A percentile compares a stretch with the other conserved stretches of the same genome.
These are phyloP conservation scores for Heterococcus sp. DNA, from an alignment of 108 stramenopile genomes.

Conservation along the genomic window DNA sequence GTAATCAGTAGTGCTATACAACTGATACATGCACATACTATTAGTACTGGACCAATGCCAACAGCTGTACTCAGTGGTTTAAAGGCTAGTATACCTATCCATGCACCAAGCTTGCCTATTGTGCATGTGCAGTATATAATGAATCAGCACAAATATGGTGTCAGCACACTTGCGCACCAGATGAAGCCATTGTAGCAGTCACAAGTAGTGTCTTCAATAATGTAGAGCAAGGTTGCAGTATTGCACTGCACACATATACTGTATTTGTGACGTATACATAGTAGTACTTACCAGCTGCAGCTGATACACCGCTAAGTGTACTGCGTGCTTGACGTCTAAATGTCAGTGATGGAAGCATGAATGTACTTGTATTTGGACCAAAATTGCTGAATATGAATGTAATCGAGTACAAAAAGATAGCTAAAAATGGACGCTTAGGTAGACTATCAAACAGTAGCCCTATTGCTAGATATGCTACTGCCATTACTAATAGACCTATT, in stretches of 20 bases:
- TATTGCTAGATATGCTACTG: constrained; percentile 11
- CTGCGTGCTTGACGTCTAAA: constrained; percentile 58
- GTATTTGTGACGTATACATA: not conserved
- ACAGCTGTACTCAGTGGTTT: too few relatives aligned
- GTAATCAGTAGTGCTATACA: too few relatives aligned
- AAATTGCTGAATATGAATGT: constrained; percentile 62
- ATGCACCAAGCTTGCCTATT: constrained; percentile 58
- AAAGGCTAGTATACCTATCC: constrained; percentile 12
- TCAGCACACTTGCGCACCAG: not conserved
- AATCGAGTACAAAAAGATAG: constrained; percentile 34
- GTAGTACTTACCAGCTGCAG: constrained; percentile 52
- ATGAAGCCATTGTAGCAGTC: not conserved
- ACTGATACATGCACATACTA: too few relatives aligned
- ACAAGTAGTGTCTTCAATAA: too few relatives aligned
- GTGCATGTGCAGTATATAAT: too few relatives aligned
- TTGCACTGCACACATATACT: not conserved
- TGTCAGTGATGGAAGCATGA: constrained; percentile 59
- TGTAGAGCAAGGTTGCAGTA: too few relatives aligned
- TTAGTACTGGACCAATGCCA: too few relatives aligned
- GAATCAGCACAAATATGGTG: constrained; percentile 10
- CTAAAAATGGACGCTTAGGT: not conserved
- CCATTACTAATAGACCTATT: constrained; percentile 21
- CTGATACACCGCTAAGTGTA: constrained; percentile 59
- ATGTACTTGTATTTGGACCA: constrained; percentile 64
- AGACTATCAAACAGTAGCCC: constrained; percentile 19